These are phyloP conservation scores for Aspergillus transmontanensis DNA, from an alignment of 2,329 filamentous ascomycete species.

Conservation along the genomic window DNA sequence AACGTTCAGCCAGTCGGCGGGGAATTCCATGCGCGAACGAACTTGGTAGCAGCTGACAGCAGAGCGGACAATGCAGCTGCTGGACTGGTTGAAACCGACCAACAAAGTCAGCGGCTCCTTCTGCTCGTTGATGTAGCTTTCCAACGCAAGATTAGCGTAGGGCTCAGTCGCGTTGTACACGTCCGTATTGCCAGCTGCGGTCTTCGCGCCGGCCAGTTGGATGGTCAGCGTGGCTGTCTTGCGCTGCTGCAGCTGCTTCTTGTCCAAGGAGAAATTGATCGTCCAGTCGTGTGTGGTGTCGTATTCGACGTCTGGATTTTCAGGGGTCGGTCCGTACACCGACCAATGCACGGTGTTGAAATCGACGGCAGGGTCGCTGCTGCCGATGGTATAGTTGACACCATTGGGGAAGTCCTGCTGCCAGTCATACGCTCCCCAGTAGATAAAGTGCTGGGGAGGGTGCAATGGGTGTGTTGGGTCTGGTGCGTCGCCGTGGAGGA, in stretches of 20 bases:
- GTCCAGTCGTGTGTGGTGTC: constrained; percentile 60
- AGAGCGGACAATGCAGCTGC: constrained; percentile 63
- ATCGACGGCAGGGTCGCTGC: constrained; percentile 52
- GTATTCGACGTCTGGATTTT: constrained; percentile 45
- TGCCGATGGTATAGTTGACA: constrained; percentile 60
- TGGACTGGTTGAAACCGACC: constrained; percentile 56
- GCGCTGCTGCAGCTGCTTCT: constrained; percentile 45
- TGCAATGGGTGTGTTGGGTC: constrained; percentile 54
- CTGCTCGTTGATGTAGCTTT: constrained; percentile 51
- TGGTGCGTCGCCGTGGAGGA: constrained; percentile 57
- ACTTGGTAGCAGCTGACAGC: constrained; percentile 65
- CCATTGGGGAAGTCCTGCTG: constrained; percentile 61
- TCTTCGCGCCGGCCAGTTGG: constrained; percentile 65
- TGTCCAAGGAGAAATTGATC: constrained; percentile 54
- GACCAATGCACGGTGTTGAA: constrained; percentile 69
- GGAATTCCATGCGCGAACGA: constrained; percentile 62
- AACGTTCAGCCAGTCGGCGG: constrained; percentile 50
- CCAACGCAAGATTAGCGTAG: constrained; percentile 57
- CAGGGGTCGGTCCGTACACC: constrained; percentile 54
- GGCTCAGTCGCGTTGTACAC: constrained; percentile 57
- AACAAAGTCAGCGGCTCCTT: constrained; percentile 30
- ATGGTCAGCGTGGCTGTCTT: constrained; percentile 61
- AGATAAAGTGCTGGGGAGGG: constrained; percentile 62
- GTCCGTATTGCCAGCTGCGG: constrained; percentile 64
- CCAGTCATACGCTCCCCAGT: constrained; percentile 65